Conservation (phyloP, 495 filamentous ascomycete genomes). For the Penicillium alfredii region DNA sequence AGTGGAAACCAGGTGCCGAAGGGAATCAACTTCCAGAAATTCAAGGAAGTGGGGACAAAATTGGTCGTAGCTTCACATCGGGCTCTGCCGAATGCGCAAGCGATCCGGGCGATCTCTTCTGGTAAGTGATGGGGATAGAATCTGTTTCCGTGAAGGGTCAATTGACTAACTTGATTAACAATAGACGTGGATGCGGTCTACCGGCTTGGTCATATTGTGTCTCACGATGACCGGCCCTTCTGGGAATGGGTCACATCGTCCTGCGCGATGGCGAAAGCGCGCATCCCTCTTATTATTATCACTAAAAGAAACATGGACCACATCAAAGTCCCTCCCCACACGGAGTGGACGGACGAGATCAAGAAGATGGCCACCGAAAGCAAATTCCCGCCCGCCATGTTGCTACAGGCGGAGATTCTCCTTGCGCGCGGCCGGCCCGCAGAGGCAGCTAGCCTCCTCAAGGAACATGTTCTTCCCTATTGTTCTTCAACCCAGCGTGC, state of each 20-base stretch:
- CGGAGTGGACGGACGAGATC: constrained; percentile 11
- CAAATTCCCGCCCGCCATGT: constrained; percentile 27
- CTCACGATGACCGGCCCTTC: neutral
- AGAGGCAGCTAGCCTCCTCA: constrained; percentile 20
- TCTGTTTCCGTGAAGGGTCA: too few relatives aligned
- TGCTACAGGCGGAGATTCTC: constrained; percentile 26
- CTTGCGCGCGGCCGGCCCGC: constrained; percentile 14
- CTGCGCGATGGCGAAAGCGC: constrained; percentile 24
- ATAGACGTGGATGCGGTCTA: constrained; percentile 26
- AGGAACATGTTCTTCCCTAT: constrained; percentile 18
- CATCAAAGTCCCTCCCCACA: constrained; percentile 1
- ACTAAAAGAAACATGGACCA: constrained; percentile 8
- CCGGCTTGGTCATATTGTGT: constrained; percentile 18
- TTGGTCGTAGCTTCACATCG: constrained; percentile 13
- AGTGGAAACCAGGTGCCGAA: constrained; percentile 1
- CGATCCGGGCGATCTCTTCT: constrained; percentile 18
- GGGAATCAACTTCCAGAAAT: constrained; percentile 13
- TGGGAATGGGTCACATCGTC: constrained; percentile 20
- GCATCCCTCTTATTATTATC: constrained; percentile 5
- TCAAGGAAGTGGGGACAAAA: constrained; percentile 12
- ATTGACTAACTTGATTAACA: neutral
- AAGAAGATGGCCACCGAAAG: constrained; percentile 17
- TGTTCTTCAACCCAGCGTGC: constrained; percentile 13
- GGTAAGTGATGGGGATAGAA: too few relatives aligned
- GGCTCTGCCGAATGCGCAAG: constrained; percentile 5